Percentiles rank a stretch among this genome's conserved stretches.
Evolutionary conservation across 768 basidiomycete genomes (phyloP).

Genomic region (Lactarius tabidus): DNA sequence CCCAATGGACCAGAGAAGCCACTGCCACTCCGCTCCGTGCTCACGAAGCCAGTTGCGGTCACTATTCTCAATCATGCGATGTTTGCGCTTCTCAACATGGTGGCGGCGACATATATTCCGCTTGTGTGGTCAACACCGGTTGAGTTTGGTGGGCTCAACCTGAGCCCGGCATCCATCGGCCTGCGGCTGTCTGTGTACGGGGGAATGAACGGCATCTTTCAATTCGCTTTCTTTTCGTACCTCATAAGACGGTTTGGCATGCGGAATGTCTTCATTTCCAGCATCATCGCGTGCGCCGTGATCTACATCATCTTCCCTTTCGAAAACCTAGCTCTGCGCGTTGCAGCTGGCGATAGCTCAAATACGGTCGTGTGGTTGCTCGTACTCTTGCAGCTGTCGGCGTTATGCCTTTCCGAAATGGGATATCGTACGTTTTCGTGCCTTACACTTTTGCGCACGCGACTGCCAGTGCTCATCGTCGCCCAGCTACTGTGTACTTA

Average conservation of each 20-base stretch:
- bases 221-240: conserved; percentile 37
- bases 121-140: conserved; percentile 32
- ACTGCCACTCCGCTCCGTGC: conserved; percentile 32
- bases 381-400: neutral
- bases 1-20: conserved; percentile 10
- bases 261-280: conserved; percentile 31
- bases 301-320: conserved; percentile 31
- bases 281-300: conserved; percentile 28
- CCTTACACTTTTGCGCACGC: neutral
- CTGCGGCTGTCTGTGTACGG: conserved; percentile 35
- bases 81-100: conserved; percentile 41
- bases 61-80: conserved; percentile 41
- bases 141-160: too few relatives aligned
- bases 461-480: neutral
- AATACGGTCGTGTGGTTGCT: neutral
- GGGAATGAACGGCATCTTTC: conserved; percentile 35
- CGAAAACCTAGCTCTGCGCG: neutral
- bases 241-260: conserved; percentile 36
- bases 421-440: neutral
- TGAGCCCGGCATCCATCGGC: conserved; percentile 32
- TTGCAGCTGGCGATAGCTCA: too few relatives aligned
- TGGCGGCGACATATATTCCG: conserved; percentile 39
- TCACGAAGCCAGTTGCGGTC: conserved; percentile 33
- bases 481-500: conserved; percentile 60
- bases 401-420: neutral